Evolutionary conservation across 176 grass and related monocot species (phyloP), one percentile per base, ranked within the genome.

Genomic region (Oryza brachyantha): DNA sequence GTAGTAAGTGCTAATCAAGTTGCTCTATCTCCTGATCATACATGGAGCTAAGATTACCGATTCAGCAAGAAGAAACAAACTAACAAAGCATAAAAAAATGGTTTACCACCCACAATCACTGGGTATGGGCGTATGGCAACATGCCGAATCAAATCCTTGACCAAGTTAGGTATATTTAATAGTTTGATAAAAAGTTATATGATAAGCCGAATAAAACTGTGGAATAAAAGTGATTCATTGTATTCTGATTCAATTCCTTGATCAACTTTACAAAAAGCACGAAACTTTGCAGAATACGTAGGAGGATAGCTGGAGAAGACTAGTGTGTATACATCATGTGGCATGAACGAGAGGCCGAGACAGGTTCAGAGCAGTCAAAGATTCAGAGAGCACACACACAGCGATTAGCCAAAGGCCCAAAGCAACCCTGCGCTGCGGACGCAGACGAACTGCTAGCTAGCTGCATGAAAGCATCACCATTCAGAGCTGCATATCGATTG

Each of bases 341-440:
- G 86, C 50, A 37, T 42, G 62, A 88, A 84, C 68, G 86, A 84
- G 81, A 84, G 81, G 86, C 81, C 76, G 75, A 64, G 76, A 41
- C 62, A 75, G 22, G 81, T 69, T 57, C 70, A 75, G 70, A 80
- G 75, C 42, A 84, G 81, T 84, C 81, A 80, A 88, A 84, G 54
- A 88, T 84, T 80, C 42, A 75, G 70, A 55, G 32, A 57, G 50
- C 50, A 55, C 21, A 39, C 75, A 79, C 61, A 75, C 63, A 80
- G 64, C 52, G 48, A 72, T 66, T 66, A 59, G 38, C 48, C 48
- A 52, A 40, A 55, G 40, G n/a, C n/a, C n/a, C n/a, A n/a, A n/a
- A n/a, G n/a, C 74, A 88, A 39, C 38, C 13, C 31, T 32, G n/a
- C n/a, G n/a, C n/a, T n/a, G n/a, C 31, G 4, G 31, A 32, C 43